A percentile compares a stretch with the other conserved stretches of the same genome.
Conservation (phyloP, 2,329 filamentous ascomycete genomes). For the Chaetomium olivaceum region DNA sequence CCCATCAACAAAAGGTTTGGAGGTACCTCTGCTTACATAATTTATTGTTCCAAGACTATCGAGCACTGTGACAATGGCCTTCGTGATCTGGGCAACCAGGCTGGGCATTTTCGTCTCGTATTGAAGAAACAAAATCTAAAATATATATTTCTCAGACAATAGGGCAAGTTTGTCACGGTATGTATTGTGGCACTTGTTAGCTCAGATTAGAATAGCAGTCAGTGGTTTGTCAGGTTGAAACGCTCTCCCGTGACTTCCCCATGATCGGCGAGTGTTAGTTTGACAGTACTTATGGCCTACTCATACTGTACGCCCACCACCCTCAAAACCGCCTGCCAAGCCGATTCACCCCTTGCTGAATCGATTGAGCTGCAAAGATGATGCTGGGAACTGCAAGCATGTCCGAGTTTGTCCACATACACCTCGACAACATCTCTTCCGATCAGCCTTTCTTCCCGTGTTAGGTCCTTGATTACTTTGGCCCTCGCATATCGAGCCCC, state of each 20-base stretch:
- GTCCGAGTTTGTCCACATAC: neutral
- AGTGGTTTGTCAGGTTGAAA: too few relatives aligned
- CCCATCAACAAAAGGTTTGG: neutral
- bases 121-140: neutral
- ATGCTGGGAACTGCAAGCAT: conserved; percentile 9
- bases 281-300: neutral
- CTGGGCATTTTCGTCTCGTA: neutral
- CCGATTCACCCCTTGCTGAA: neutral
- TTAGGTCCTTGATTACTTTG: neutral
- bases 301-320: neutral
- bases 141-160: neutral
- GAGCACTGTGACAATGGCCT: neutral
- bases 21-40: neutral
- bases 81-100: neutral
- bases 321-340: conserved; percentile 13
- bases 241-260: too few relatives aligned
- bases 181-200: neutral
- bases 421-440: neutral
- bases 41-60: neutral
- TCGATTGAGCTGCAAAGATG: conserved; percentile 9
- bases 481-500: neutral
- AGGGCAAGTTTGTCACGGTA: neutral
- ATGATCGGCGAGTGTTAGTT: neutral
- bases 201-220: too few relatives aligned
- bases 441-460: neutral